Conservation (phyloP, 2,329 filamentous ascomycete species). For the Arthrobotrys conoides region DNA sequence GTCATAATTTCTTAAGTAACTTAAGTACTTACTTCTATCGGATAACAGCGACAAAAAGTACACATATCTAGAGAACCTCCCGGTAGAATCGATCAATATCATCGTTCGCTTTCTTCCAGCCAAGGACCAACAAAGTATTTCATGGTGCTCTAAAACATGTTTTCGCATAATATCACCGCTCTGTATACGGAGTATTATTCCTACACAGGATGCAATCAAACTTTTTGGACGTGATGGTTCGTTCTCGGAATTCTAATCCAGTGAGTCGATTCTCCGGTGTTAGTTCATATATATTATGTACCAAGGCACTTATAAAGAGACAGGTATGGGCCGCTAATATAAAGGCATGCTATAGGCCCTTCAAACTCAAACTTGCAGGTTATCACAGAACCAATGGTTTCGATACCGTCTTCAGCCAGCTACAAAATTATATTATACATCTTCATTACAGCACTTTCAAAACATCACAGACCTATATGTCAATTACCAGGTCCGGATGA, state of each 20-base stretch:
- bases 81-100: background rate
- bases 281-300: no score
- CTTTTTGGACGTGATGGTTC: background rate
- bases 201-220: background rate
- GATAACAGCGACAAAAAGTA: background rate
- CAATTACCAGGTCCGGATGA: background rate
- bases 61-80: background rate
- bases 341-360: no score
- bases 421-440: background rate
- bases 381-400: no score
- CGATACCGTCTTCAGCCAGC: background rate
- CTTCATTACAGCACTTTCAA: background rate
- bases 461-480: slow-evolving; percentile 1
- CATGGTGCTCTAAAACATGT: background rate
- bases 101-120: background rate
- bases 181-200: background rate
- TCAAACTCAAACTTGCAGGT: no score
- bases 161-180: background rate
- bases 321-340: no score
- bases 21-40: background rate
- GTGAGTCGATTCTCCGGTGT: background rate
- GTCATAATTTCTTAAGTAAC: background rate
- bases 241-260: background rate
- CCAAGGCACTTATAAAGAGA: no score
- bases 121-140: background rate